A percentile compares a stretch with the other conserved stretches of the same genome.
Evolutionary conservation across 2,329 filamentous ascomycete genomes (phyloP).

Genomic region (Botrytis squamosa): DNA sequence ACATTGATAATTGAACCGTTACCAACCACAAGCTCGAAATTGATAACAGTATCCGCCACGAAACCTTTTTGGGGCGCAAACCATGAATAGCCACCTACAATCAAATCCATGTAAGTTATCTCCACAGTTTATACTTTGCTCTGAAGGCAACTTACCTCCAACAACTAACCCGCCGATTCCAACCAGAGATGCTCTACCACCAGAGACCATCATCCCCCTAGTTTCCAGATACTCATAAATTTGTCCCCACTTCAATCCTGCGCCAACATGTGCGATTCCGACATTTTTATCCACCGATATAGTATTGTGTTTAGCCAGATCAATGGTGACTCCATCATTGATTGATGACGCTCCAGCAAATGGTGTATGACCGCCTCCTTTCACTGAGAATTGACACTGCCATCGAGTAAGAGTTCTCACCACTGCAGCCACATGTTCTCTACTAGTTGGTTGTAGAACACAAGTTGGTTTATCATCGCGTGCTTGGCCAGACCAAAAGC

Average conservation of each 20-base stretch:
- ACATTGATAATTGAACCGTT: constrained; percentile 19
- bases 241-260: neutral
- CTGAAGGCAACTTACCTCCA: neutral
- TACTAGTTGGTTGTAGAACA: neutral
- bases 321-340: neutral
- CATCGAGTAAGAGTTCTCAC: neutral
- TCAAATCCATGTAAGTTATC: neutral
- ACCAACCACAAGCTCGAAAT: neutral
- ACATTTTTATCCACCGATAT: neutral
- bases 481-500: constrained; percentile 3
- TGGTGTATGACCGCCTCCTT: neutral
- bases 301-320: neutral
- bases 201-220: neutral
- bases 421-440: neutral
- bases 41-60: neutral
- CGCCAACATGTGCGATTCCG: neutral
- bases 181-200: neutral
- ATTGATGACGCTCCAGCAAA: neutral
- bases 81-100: neutral
- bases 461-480: neutral
- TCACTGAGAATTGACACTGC: neutral
- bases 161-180: neutral
- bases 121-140: neutral
- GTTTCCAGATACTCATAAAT: neutral
- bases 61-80: constrained; percentile 4